Evolutionary conservation across 1,284 basidiomycete genomes (phyloP), one percentile per base, ranked within the genome.

Genomic region (Pholiota adiposa): DNA sequence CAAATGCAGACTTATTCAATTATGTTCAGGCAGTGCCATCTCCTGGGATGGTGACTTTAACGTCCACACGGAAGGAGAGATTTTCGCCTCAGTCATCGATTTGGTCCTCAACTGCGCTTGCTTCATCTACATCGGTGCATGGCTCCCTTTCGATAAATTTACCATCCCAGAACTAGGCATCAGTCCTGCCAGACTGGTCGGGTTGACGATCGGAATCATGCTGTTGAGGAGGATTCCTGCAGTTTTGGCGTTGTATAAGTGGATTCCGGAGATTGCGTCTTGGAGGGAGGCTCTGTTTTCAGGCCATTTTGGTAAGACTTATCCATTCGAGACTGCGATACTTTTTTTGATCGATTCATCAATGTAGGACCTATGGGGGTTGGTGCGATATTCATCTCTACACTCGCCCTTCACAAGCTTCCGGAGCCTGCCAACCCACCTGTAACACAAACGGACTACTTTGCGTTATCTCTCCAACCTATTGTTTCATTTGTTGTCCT

Each of bases 41-140:
- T 94, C 94, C 0, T 98, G 96, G 96, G 95, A 98, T 70, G 92
- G 94, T 41, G 85, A 95, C 72, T 97, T 97, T 77, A 93, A 93
- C 69, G 79, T 81, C 44, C 90, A 94, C 56, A 94, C 88, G 1
- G 92, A 96, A 73, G 86, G 89, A 65, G 89, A 93, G 59, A 83
- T 89, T 41, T 98, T 98, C 72, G 90, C 93, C 21, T 90, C 92
- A 40, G 93, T 97, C 56, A 89, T 98, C 65, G 95, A 97, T 64
- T 80, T 90, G 46, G 75, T 91, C 43, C 84, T 96, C 69, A 96
- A 96, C 72, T 93, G 90, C 68, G 89, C 83, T 14, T 90, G 89
- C 67, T 97, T 96, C 78, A 85, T 97, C 61, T 96, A 95, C 73
- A 94, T 96, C 58, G 94, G 94, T 29, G 93, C 95, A 2, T 92